Conservation (phyloP, 305 asterid species). For the Caryopteris hybrid region DNA sequence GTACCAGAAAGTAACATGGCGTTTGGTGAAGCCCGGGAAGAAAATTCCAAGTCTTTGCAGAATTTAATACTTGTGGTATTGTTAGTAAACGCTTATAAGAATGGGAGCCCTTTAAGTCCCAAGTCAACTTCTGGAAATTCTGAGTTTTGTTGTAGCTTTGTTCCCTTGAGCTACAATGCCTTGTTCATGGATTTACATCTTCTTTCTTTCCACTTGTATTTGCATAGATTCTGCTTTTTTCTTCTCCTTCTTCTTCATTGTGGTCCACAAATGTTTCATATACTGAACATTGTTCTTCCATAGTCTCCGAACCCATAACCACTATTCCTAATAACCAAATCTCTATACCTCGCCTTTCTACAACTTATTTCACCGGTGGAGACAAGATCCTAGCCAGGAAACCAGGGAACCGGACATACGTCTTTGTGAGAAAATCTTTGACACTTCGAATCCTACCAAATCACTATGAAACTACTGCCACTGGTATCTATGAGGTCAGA, state of each 20-base stretch:
- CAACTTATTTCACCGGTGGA: conserved; percentile 34
- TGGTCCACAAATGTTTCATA: not conserved
- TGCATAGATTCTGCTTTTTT: not conserved
- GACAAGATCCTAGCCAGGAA: conserved; percentile 18
- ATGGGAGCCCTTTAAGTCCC: not conserved
- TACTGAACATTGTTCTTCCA: conserved; percentile 12
- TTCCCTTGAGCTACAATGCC: not conserved
- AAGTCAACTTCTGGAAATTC: not conserved
- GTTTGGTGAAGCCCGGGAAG: not conserved
- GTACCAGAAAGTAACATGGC: not conserved
- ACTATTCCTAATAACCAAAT: not conserved
- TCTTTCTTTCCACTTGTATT: not conserved
- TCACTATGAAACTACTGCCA: conserved; percentile 17
- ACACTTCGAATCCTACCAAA: conserved; percentile 10
- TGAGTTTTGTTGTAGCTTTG: not conserved
- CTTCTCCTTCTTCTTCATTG: not conserved
- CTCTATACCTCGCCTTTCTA: not conserved
- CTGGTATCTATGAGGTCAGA: conserved; percentile 25
- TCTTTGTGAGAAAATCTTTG: not conserved
- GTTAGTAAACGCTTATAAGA: not conserved
- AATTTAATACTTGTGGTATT: no score
- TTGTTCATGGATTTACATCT: not conserved
- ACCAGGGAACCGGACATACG: not conserved
- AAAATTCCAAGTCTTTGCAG: not conserved
- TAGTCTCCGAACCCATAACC: conserved; percentile 5